phyloP scores from a whole-genome alignment of 768 basidiomycete genomes.

The Royoungia palumana region DNA sequence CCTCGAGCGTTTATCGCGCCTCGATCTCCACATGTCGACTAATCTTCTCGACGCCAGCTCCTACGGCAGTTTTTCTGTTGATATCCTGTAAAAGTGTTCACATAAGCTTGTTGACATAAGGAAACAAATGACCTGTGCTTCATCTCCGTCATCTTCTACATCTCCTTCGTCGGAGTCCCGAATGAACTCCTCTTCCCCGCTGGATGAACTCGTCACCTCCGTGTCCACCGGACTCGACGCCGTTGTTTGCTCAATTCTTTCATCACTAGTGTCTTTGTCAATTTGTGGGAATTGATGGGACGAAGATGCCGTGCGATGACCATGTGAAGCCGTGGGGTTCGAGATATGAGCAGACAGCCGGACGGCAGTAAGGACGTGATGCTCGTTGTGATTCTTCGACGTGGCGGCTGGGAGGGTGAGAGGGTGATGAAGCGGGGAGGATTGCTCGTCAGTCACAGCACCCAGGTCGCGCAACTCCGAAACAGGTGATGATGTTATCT shows the following conservation, averaged over 20 bases:
- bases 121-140: conserved; percentile 16
- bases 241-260: not conserved
- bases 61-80: conserved; percentile 30
- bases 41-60: conserved; percentile 36
- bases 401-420: not conserved
- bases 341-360: conserved; percentile 20
- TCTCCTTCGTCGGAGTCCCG: conserved; percentile 12
- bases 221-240: conserved; percentile 11
- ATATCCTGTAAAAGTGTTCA: conserved; percentile 21
- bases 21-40: conserved; percentile 31
- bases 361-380: conserved; percentile 25
- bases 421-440: not conserved
- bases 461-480: not conserved
- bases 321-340: conserved; percentile 6
- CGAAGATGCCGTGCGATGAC: not conserved
- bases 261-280: conserved; percentile 1
- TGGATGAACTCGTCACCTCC: conserved; percentile 8
- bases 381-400: conserved; percentile 16
- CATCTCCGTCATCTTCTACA: conserved; percentile 18
- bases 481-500: conserved; percentile 3
- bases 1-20: conserved; percentile 10
- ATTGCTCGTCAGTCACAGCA: not conserved
- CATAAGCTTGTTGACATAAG: not conserved
- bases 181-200: conserved; percentile 8
- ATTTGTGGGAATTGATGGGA: conserved; percentile 9